These are phyloP conservation scores for Cyberlindnera suaveolens DNA, from an alignment of 805 yeast genomes.

Conservation along the genomic window DNA sequence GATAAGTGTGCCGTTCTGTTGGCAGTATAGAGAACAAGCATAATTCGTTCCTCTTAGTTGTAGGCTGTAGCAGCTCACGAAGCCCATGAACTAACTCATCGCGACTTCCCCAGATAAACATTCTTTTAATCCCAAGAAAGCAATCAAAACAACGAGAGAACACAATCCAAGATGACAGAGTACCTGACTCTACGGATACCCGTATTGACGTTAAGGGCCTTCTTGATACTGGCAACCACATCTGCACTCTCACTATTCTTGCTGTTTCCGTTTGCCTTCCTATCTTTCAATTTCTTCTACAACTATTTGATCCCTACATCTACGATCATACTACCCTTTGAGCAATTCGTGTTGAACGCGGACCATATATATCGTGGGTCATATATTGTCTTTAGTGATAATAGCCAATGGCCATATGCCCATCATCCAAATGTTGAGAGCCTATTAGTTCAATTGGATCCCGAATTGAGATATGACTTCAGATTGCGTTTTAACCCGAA, in stretches of 20 bases:
- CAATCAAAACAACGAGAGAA: neutral
- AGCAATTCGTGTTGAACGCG: conserved; percentile 17
- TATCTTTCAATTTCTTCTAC: conserved; percentile 23
- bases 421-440: neutral
- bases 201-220: conserved; percentile 18
- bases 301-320: conserved; percentile 19
- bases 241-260: conserved; percentile 8
- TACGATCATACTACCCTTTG: conserved; percentile 15
- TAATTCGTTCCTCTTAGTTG: neutral
- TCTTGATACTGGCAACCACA: conserved; percentile 13
- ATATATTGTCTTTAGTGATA: conserved; percentile 16
- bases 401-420: neutral
- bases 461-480: conserved; percentile 17
- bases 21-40: neutral
- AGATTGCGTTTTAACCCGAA: conserved; percentile 6
- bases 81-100: neutral
- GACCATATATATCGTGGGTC: conserved; percentile 17
- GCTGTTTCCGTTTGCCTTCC: conserved; percentile 18
- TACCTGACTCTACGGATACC: conserved; percentile 19
- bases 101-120: neutral
- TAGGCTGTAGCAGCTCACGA: neutral
- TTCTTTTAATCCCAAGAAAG: neutral
- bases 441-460: conserved; percentile 7
- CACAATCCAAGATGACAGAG: conserved; percentile 1
- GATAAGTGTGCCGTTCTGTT: neutral